Conservation (phyloP, 768 basidiomycete species). For the Mycena epipterygia region DNA sequence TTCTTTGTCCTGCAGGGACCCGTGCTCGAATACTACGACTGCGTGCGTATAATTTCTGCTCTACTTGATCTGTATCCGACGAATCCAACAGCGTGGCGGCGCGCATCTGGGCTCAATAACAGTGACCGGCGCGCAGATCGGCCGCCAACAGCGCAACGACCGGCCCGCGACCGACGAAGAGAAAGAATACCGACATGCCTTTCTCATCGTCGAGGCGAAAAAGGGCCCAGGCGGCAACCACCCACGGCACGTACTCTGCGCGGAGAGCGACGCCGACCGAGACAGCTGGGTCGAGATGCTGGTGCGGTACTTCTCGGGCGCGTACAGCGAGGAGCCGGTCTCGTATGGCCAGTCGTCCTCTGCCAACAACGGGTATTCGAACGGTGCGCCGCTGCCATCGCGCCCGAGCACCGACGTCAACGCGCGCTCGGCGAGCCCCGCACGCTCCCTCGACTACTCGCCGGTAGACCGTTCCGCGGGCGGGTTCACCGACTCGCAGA, state of each 20-base stretch:
- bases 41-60: slow-evolving; percentile 70
- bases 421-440: slow-evolving; percentile 58
- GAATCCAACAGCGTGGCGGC: slow-evolving; percentile 80
- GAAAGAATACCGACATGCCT: slow-evolving; percentile 96
- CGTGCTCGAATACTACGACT: slow-evolving; percentile 94
- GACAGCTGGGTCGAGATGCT: slow-evolving; percentile 97
- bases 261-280: slow-evolving; percentile 93
- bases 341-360: slow-evolving; percentile 50
- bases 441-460: slow-evolving; percentile 65
- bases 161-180: slow-evolving; percentile 79
- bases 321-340: slow-evolving; percentile 80
- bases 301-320: slow-evolving; percentile 87
- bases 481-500: slow-evolving; percentile 52
- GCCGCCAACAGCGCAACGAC: slow-evolving; percentile 85
- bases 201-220: slow-evolving; percentile 94
- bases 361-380: slow-evolving; percentile 11
- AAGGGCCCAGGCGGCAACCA: slow-evolving; percentile 77
- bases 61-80: slow-evolving; percentile 30
- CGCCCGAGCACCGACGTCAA: slow-evolving; percentile 33
- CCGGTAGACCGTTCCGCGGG: slow-evolving; percentile 57
- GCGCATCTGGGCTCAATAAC: slow-evolving; percentile 90
- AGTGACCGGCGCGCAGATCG: slow-evolving; percentile 95
- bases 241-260: slow-evolving; percentile 93
- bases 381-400: slow-evolving; percentile 5
- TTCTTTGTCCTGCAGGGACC: slow-evolving; percentile 96